Conservation (phyloP, 495 filamentous ascomycete species). For the Amniculicola lignicola region DNA sequence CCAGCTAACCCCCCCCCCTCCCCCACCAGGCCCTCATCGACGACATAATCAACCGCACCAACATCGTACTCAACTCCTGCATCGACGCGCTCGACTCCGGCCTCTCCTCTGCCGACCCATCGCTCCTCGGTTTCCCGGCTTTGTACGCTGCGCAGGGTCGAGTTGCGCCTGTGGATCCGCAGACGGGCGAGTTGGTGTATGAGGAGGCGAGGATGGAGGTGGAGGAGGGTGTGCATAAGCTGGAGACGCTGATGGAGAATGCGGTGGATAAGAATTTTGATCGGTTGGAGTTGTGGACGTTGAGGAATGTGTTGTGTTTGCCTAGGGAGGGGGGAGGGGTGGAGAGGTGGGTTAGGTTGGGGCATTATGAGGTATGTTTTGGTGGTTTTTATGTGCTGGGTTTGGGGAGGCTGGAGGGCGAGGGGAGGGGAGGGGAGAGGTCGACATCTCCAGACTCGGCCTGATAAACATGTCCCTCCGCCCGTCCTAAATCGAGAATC, state of each 20-base stretch:
- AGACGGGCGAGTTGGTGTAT: conserved; percentile 44
- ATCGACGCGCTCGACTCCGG: conserved; percentile 79
- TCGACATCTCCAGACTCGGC: too few species aligned
- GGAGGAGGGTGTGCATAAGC: conserved; percentile 82
- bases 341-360: conserved; percentile 70
- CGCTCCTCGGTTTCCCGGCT: conserved; percentile 66
- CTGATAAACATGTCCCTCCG: too few species aligned
- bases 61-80: conserved; percentile 81
- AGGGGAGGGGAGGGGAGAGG: neutral
- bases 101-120: conserved; percentile 66
- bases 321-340: conserved; percentile 69
- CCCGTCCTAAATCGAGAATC: too few species aligned
- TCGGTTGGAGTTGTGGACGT: conserved; percentile 74
- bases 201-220: conserved; percentile 67
- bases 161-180: conserved; percentile 53
- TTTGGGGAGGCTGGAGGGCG: neutral
- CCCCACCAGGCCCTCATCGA: conserved; percentile 82
- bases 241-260: conserved; percentile 87
- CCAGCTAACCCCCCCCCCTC: conserved; percentile 12
- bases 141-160: conserved; percentile 34
- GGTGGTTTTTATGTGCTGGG: neutral
- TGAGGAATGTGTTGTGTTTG: conserved; percentile 84
- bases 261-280: conserved; percentile 78
- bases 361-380: conserved; percentile 71
- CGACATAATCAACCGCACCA: conserved; percentile 95